Percentiles rank a stretch among this genome's conserved stretches.
Evolutionary conservation across 441 rosid genomes (phyloP).

Genomic region (Jatropha multifida): DNA sequence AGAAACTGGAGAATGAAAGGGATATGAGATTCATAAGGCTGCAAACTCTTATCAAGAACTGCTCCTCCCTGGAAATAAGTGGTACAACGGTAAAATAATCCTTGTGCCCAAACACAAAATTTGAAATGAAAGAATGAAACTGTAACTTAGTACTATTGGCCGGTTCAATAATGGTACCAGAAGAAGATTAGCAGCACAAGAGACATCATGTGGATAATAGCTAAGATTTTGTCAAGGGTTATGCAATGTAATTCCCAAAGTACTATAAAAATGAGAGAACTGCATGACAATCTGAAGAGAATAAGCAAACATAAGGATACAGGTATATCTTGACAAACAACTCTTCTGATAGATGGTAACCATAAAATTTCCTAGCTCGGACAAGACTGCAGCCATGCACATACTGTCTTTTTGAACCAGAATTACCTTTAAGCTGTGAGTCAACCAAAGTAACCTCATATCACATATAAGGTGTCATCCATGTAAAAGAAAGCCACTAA

Average conservation of each 20-base stretch:
- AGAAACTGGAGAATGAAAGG: conserved; percentile 92
- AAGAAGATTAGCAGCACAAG: conserved; percentile 83
- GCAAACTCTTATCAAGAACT: conserved; percentile 69
- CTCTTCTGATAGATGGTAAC: conserved; percentile 83
- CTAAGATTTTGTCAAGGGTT: conserved; percentile 59
- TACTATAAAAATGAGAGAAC: not conserved
- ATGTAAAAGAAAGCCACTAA: not conserved
- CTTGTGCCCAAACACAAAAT: not conserved
- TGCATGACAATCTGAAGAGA: not conserved
- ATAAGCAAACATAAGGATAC: conserved; percentile 53
- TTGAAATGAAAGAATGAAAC: conserved; percentile 10
- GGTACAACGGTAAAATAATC: not conserved
- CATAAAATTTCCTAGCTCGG: conserved; percentile 85
- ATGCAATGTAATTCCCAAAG: conserved; percentile 11
- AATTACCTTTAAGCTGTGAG: conserved; percentile 66
- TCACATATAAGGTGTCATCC: conserved; percentile 18
- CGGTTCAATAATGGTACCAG: conserved; percentile 49
- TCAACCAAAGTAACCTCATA: conserved; percentile 24
- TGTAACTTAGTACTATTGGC: conserved; percentile 1
- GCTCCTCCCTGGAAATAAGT: conserved; percentile 64
- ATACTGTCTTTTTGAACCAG: conserved; percentile 78
- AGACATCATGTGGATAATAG: conserved; percentile 84
- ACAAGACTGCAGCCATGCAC: conserved; percentile 86
- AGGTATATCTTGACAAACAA: conserved; percentile 81
- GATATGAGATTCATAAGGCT: conserved; percentile 95